A percentile compares a stretch with the other conserved stretches of the same genome.
phyloP scores from a whole-genome alignment of 805 yeast genomes.

The Metschnikowia matae region DNA sequence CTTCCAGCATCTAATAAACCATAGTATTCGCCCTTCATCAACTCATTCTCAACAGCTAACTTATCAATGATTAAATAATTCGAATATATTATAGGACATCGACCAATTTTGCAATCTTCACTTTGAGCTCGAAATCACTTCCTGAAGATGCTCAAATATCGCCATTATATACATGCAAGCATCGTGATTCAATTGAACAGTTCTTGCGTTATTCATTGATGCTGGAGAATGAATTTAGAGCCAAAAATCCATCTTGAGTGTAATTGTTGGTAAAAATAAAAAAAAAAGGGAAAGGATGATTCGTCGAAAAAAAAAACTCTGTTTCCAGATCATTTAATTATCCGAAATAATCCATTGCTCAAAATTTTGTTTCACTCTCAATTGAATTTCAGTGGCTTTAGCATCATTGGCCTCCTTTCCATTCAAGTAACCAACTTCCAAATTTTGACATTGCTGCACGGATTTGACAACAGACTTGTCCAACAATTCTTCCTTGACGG shows the following conservation, averaged over 20 bases:
- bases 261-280: constrained; percentile 3
- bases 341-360: constrained; percentile 66
- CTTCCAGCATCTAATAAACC: neutral
- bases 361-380: constrained; percentile 58
- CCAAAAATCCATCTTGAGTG: neutral
- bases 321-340: constrained; percentile 6
- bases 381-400: constrained; percentile 45
- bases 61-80: neutral
- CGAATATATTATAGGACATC: neutral
- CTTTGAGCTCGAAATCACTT: neutral
- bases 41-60: neutral
- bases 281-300: constrained; percentile 7
- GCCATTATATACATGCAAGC: constrained; percentile 11
- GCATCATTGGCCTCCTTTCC: constrained; percentile 26
- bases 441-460: constrained; percentile 47
- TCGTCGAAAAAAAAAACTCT: neutral
- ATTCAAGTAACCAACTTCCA: constrained; percentile 43
- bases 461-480: constrained; percentile 47
- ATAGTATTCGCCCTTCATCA: neutral
- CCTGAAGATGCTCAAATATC: constrained; percentile 1
- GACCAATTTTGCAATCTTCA: neutral
- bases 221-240: neutral
- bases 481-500: constrained; percentile 18
- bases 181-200: neutral
- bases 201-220: constrained; percentile 1